Conservation (phyloP, 345 rosid genomes). For the Hibiscus mutabilis region DNA sequence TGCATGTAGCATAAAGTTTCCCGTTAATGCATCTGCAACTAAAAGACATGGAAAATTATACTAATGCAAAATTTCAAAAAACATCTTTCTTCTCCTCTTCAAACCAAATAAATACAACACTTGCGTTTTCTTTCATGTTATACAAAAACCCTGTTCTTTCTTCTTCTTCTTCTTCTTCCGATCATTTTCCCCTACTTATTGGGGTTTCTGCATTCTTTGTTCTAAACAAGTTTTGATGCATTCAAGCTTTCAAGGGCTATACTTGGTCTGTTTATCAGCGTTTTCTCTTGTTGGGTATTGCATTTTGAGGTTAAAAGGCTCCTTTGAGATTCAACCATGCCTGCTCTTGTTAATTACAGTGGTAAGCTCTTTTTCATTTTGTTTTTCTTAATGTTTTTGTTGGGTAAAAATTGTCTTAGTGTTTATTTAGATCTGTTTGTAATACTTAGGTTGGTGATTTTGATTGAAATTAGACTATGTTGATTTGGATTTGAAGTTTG, state of each 20-base stretch:
- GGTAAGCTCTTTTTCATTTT: slow-evolving; percentile 29
- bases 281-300: slow-evolving; percentile 5
- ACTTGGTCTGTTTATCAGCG: slow-evolving; percentile 15
- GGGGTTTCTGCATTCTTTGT: slow-evolving; percentile 32
- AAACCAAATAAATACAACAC: slow-evolving; percentile 12
- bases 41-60: not conserved
- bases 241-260: slow-evolving; percentile 24
- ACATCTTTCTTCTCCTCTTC: not conserved
- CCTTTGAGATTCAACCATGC: slow-evolving; percentile 40
- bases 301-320: slow-evolving; percentile 8
- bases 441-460: not conserved
- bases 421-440: not conserved
- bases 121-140: not conserved
- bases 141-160: not conserved
- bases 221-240: slow-evolving; percentile 24
- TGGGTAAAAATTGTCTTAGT: not conserved
- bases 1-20: no score
- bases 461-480: no score
- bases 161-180: not conserved
- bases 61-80: no score
- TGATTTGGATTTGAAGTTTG: not conserved
- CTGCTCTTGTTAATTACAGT: slow-evolving; percentile 52
- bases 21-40: no score
- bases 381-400: not conserved
- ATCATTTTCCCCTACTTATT: slow-evolving; percentile 33